These are phyloP conservation scores for Tetrapisispora namnaoensis DNA, from an alignment of 805 yeast genomes.

Conservation along the genomic window DNA sequence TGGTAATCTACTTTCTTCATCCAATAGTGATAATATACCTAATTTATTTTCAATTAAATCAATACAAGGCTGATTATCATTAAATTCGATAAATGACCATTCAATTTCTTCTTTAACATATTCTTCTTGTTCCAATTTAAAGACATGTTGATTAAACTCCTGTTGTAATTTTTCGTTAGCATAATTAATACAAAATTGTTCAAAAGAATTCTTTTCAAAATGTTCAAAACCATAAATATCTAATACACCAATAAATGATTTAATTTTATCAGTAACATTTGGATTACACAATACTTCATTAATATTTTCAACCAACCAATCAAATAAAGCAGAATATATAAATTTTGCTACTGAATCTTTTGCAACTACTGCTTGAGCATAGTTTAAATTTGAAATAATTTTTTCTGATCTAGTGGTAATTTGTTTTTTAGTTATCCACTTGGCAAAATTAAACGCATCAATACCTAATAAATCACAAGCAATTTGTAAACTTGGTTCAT, in stretches of 20 bases:
- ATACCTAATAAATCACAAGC: slow-evolving; percentile 82
- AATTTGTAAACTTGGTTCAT: slow-evolving; percentile 73
- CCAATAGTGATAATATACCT: slow-evolving; percentile 80
- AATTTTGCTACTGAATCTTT: slow-evolving; percentile 96
- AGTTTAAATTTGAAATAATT: slow-evolving; percentile 72
- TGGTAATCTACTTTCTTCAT: slow-evolving; percentile 92
- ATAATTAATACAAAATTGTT: slow-evolving; percentile 93
- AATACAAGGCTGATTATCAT: slow-evolving; percentile 96
- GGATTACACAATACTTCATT: slow-evolving; percentile 76
- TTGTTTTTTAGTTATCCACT: slow-evolving; percentile 90
- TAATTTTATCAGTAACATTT: slow-evolving; percentile 46
- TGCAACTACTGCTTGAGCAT: slow-evolving; percentile 78
- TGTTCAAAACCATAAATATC: slow-evolving; percentile 98
- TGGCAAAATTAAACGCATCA: slow-evolving; percentile 62
- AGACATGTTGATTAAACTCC: slow-evolving; percentile 94
- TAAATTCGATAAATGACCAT: slow-evolving; percentile 93
- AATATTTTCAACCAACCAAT: slow-evolving; percentile 85
- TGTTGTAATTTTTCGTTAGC: slow-evolving; percentile 96
- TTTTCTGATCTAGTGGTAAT: slow-evolving; percentile 88
- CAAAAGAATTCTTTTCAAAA: slow-evolving; percentile 87
- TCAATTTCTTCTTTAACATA: slow-evolving; percentile 85
- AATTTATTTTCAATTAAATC: slow-evolving; percentile 79
- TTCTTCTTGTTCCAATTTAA: slow-evolving; percentile 94
- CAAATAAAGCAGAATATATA: slow-evolving; percentile 84
- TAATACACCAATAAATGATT: slow-evolving; percentile 84